Conservation (phyloP, 331 rosid species). For the Malus hybrid region DNA sequence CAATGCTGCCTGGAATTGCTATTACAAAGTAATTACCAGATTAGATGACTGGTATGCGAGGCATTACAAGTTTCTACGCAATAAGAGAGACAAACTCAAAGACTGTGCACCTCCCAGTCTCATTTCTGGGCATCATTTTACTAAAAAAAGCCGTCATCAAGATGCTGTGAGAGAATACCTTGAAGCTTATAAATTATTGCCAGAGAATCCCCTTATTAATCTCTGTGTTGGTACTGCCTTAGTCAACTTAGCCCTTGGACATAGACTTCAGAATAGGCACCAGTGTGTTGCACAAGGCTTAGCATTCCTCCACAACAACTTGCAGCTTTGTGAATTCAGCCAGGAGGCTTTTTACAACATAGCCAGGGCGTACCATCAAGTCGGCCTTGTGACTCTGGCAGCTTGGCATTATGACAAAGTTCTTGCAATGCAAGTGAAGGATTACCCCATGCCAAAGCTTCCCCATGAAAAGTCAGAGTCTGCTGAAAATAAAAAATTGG, state of each 20-base stretch:
- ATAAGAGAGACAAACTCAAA: slow-evolving; percentile 47
- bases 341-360: slow-evolving; percentile 87
- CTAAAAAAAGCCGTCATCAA: slow-evolving; percentile 67
- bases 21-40: slow-evolving; percentile 78
- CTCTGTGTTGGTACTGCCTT: slow-evolving; percentile 84
- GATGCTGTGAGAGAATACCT: slow-evolving; percentile 88
- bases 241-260: slow-evolving; percentile 75
- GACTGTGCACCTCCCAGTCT: slow-evolving; percentile 78
- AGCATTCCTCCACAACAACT: slow-evolving; percentile 72
- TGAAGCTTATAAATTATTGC: slow-evolving; percentile 69
- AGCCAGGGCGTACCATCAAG: slow-evolving; percentile 82
- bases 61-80: slow-evolving; percentile 57
- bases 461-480: slow-evolving; percentile 41
- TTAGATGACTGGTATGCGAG: slow-evolving; percentile 70
- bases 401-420: slow-evolving; percentile 62
- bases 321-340: slow-evolving; percentile 57
- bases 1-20: slow-evolving; percentile 91
- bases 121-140: slow-evolving; percentile 70
- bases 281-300: slow-evolving; percentile 83
- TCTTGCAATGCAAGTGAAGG: slow-evolving; percentile 52
- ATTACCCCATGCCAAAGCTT: slow-evolving; percentile 61
- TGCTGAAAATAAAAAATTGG: slow-evolving; percentile 30
- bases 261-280: slow-evolving; percentile 86
- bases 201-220: slow-evolving; percentile 70
- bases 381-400: slow-evolving; percentile 72